phyloP scores from a whole-genome alignment of 305 asterid species.

The Salvia sclarea region DNA sequence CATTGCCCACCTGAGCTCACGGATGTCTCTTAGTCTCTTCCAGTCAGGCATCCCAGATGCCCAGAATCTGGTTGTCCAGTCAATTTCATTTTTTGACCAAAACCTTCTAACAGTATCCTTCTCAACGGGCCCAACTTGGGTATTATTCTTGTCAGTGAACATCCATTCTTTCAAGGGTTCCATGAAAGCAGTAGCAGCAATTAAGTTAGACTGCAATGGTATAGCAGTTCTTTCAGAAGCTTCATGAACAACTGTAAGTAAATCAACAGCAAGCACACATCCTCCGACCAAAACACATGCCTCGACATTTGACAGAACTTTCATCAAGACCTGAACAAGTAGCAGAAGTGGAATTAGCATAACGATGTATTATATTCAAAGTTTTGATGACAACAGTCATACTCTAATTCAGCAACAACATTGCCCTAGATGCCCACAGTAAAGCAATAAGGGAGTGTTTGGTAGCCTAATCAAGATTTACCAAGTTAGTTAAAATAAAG shows the following conservation, averaged over 20 bases:
- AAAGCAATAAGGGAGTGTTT: too few relatives aligned
- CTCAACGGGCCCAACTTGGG: constrained; percentile 92
- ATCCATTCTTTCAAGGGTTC: constrained; percentile 97
- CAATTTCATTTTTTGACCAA: constrained; percentile 88
- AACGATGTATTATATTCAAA: constrained; percentile 3
- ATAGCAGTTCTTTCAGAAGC: constrained; percentile 98
- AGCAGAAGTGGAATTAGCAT: constrained; percentile 30
- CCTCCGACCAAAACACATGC: constrained; percentile 99
- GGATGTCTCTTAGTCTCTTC: constrained; percentile 93
- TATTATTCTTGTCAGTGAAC: constrained; percentile 71
- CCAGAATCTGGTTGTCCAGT: constrained; percentile 95
- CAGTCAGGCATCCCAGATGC: constrained; percentile 98
- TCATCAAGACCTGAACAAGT: constrained; percentile 79
- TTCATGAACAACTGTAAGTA: constrained; percentile 86
- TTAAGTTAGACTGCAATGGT: constrained; percentile 95
- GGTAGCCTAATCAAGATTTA: too few relatives aligned
- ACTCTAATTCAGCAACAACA: neutral
- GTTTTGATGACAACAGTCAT: constrained; percentile 10
- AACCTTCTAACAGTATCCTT: constrained; percentile 93
- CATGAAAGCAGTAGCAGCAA: constrained; percentile 97
- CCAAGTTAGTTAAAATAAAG: too few relatives aligned
- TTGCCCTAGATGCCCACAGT: constrained; percentile 10
- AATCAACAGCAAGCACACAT: constrained; percentile 96
- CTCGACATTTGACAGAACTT: constrained; percentile 86
- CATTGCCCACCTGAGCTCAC: constrained; percentile 98